phyloP scores from a whole-genome alignment of 2,329 filamentous ascomycete species.

The Colletotrichum trifolii region DNA sequence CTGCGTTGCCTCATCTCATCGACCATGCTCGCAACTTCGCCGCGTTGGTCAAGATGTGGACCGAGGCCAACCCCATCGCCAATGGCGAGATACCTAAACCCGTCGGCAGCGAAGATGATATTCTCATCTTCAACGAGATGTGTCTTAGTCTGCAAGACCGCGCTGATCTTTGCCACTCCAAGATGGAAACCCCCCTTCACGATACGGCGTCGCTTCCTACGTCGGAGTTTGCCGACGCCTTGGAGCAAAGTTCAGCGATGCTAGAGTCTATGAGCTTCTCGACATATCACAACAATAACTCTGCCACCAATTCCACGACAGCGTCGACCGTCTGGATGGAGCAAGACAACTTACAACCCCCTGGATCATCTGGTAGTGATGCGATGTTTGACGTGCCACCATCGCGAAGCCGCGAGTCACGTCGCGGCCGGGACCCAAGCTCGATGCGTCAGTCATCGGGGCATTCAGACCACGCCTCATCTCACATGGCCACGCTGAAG shows the following conservation, averaged over 20 bases:
- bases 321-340: slow-evolving; percentile 47
- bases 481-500: slow-evolving; percentile 44
- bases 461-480: slow-evolving; percentile 38
- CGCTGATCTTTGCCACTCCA: slow-evolving; percentile 62
- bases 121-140: slow-evolving; percentile 63
- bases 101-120: slow-evolving; percentile 55
- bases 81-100: slow-evolving; percentile 34
- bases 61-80: slow-evolving; percentile 61
- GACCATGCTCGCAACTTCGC: slow-evolving; percentile 90
- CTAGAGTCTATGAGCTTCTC: slow-evolving; percentile 50
- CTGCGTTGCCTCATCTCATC: slow-evolving; percentile 90
- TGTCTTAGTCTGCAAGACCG: slow-evolving; percentile 62
- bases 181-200: slow-evolving; percentile 58
- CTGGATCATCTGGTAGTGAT: slow-evolving; percentile 41
- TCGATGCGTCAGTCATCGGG: slow-evolving; percentile 36
- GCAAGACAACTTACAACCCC: slow-evolving; percentile 35
- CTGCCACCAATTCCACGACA: slow-evolving; percentile 24
- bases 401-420: slow-evolving; percentile 34
- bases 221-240: slow-evolving; percentile 57
- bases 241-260: slow-evolving; percentile 56
- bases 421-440: slow-evolving; percentile 32
- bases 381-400: slow-evolving; percentile 25
- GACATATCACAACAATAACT: slow-evolving; percentile 44
- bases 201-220: slow-evolving; percentile 47
- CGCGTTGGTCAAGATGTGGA: slow-evolving; percentile 83